Base-by-base conservation (phyloP, 1,139 yeast genomes). In the Pichia sp. region DNA sequence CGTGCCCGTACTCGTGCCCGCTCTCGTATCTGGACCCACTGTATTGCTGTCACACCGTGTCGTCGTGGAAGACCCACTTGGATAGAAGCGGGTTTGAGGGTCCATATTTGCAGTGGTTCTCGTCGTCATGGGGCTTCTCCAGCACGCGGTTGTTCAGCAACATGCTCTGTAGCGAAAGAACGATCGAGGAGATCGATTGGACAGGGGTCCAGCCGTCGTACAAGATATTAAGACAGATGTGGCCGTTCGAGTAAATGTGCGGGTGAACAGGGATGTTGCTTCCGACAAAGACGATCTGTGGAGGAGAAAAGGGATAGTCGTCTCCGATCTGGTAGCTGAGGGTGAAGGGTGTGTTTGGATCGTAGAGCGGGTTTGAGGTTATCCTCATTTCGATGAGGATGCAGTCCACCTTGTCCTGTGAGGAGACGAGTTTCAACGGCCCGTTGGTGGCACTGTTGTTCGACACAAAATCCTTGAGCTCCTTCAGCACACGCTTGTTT, bases 171-270 rank as follows among this genome's bases (percentile, higher is more conserved):
- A 86, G 67, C 31, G 89, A 82, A 19, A 86, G 60, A 23, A 82
- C 68, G 0, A 84, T 73, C 5, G 82, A 73, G 49, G 76, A 76
- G 3, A 85, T 72, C 1, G 82, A 75, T 58, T 85, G 85, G 0
- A 85, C 84, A 0, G 92, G 92, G 0, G 89, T 77, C 93, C 93
- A 86, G 48, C 80, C 87, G 7, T 79, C 77, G 1, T 87, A 90
- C 32, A 86, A 69, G 6, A 81, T 66, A 64, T 82, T 81, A 32
- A 84, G 71, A 65, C 93, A 86, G 15, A 85, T 85, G 63, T 85
- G 90, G 1, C 92, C 93, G 63, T 85, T 85, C 45, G 85, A 77
- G 64, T 86, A 86, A 2, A 86, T 75, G 64, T 86, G 92, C 0
- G 92, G 92, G 64, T 86, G 90, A 1, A 82, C 60, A 0, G 92